A percentile compares a stretch with the other conserved stretches of the same genome.
Evolutionary conservation across 208 protist species (phyloP).

Genomic region (Novymonas esmeraldas): DNA sequence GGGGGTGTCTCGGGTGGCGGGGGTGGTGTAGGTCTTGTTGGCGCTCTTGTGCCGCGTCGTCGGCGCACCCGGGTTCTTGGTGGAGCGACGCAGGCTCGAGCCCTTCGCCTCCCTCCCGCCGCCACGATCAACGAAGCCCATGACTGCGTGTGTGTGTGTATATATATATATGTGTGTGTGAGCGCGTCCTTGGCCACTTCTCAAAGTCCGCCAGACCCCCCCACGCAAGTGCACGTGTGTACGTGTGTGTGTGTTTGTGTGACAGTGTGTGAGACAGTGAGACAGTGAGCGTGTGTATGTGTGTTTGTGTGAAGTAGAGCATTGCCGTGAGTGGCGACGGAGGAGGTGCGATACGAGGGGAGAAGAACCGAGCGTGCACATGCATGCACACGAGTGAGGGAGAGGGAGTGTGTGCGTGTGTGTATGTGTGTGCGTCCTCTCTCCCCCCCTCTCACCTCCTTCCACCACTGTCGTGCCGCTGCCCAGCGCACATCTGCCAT

Average conservation of each 20-base stretch:
- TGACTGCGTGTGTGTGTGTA: conserved; percentile 26
- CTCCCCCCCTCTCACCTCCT: no score
- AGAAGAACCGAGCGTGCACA: no score
- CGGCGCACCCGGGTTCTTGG: conserved; percentile 79
- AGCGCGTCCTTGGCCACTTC: not conserved
- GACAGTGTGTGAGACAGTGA: no score
- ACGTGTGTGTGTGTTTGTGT: no score
- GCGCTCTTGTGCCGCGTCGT: conserved; percentile 42
- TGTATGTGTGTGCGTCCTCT: no score
- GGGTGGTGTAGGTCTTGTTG: conserved; percentile 32
- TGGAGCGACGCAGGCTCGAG: conserved; percentile 71
- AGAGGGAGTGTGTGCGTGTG: no score
- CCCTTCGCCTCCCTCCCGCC: conserved; percentile 82
- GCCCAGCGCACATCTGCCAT: no score
- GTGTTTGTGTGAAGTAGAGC: not conserved
- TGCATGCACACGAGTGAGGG: no score
- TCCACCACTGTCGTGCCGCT: no score
- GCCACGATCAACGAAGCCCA: conserved; percentile 89
- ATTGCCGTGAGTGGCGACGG: not conserved
- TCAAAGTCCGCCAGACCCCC: no score
- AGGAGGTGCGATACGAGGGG: not conserved
- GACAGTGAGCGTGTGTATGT: no score
- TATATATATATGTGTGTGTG: not conserved
- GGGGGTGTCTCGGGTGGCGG: conserved; percentile 27
- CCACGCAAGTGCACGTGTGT: no score